Base-by-base conservation (phyloP, 306 rosid genomes). In the Sphenostylis stenocarpa region DNA sequence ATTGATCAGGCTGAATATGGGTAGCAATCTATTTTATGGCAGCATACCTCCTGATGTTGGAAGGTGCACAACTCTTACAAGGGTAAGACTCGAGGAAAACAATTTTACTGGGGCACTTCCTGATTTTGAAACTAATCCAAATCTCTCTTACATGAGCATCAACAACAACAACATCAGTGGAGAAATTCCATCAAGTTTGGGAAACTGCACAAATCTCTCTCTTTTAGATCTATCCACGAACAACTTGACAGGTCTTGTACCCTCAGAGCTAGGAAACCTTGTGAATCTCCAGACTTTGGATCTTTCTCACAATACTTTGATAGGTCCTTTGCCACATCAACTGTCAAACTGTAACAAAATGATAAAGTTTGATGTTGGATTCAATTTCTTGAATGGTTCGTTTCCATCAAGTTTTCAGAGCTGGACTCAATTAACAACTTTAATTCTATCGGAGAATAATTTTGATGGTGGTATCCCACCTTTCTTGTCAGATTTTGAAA, bases 371-470 rank as follows among this genome's bases (percentile, higher is more conserved):
- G 86, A 90, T 74, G 94, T 79, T 23, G 93, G 96, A 53, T 91
- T 86, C 86, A 94, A 90, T 83, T 73, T 67, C 67, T 72, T 94
- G 65, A 94, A 86, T 66, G 96, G 94, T 71, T 84, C 93, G 11
- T 60, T 94, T 29, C 96, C 95, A 21, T 79, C 44, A 28, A 84
- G 83, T 70, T 82, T 90, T 56, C 68, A 43, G 61, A 94, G 83
- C 60, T 91, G 96, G 98, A 84, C 66, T n/a, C 70, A 6, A 29
- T 67, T 94, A 24, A 61, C 85, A 0, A 65, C 84, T 7, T 77
- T 90, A 73, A 48, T 76, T 58, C 68, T 94, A 28, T 87, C 85
- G 14, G 93, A 87, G 77, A 94, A 91, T 82, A 52, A 1, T 73
- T 89, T 94, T 24, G 75, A 44, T 6, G 95, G 93, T 2, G 91